Base-by-base conservation (phyloP, 2,329 filamentous ascomycete species). In the Botrytis porri region DNA sequence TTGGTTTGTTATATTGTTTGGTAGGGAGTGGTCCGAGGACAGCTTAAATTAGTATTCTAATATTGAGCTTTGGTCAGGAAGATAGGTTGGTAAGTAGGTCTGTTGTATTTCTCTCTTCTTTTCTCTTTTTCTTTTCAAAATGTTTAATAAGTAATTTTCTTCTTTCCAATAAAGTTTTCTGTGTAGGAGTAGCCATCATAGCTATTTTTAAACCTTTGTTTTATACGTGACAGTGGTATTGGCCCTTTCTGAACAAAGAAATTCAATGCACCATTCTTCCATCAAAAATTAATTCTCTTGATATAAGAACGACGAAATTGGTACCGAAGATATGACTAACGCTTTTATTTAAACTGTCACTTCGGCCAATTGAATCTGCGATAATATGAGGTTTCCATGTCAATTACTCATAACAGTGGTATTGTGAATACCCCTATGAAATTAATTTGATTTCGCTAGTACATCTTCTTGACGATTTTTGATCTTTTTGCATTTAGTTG, bases 401-500 rank as follows among this genome's bases (percentile, higher is more conserved):
- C 1, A n/a, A 0, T 51, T 16, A 51, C 48, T 51, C 48, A 51
- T n/a, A 51, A 51, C 2, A 14, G 0, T n/a, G 25, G 25, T n/a
- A 12, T 4, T 25, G 48, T n/a, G 48, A 51, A 51, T 5, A 51
- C 48, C 48, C 22, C 25, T 51, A 4, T 51, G 22, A 14, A n/a
- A n/a, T 7, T 0, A 3, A n/a, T n/a, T 51, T 14, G 48, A n/a
- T 3, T 6, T 14, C 4, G 12, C 48, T 51, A 51, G 25, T 51
- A 51, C 12, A 25, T 48, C 10, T 25, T 4, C 45, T 25, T 48
- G 45, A 48, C 4, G 3, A 48, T 0, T 0, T 48, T 22, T 48
- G 7, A 1, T 4, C 4, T 25, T 25, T 25, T 9, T 48, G 8
- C 9, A 25, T 1, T 0, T 3, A n/a, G 14, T 0, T 3, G 12